Conservation (phyloP, 257 asterid species). For the Dorcoceras hygrometricum region DNA sequence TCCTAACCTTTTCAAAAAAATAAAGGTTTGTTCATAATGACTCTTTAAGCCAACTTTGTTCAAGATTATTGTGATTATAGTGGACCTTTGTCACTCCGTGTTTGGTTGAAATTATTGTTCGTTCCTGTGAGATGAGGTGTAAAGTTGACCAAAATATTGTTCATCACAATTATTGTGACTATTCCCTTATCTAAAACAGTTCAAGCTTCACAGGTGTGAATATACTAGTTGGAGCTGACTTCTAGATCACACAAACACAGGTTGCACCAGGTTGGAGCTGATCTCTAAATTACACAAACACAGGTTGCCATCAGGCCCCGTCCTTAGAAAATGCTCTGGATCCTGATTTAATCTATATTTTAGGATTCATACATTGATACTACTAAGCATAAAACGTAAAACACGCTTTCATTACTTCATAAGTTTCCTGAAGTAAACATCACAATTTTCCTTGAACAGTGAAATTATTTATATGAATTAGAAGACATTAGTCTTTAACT, state of each 20-base stretch:
- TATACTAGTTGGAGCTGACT: conserved; percentile 6
- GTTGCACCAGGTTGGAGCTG: conserved; percentile 12
- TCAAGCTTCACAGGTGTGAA: conserved; percentile 1
- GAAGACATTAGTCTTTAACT: background rate
- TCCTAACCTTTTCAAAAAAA: conserved; percentile 94
- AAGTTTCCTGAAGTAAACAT: background rate
- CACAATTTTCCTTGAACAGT: background rate
- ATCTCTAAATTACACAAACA: background rate
- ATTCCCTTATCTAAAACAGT: conserved; percentile 8
- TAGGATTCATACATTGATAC: background rate
- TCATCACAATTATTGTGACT: background rate
- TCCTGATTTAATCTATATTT: background rate
- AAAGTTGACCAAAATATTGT: background rate
- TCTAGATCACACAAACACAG: conserved; percentile 5
- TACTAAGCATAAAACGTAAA: background rate
- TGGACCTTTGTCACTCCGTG: background rate
- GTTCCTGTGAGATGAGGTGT: conserved; percentile 4
- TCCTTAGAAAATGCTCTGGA: background rate
- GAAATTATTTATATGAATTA: too few relatives aligned
- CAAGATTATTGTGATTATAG: background rate
- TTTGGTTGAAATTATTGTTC: conserved; percentile 11
- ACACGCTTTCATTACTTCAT: background rate
- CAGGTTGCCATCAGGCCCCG: conserved; percentile 11
- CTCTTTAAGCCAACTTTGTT: background rate
- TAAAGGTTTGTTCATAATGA: conserved; percentile 54